Evolutionary conservation across 148 eudicot genomes (phyloP).

Genomic region (Linanthus parryae): DNA sequence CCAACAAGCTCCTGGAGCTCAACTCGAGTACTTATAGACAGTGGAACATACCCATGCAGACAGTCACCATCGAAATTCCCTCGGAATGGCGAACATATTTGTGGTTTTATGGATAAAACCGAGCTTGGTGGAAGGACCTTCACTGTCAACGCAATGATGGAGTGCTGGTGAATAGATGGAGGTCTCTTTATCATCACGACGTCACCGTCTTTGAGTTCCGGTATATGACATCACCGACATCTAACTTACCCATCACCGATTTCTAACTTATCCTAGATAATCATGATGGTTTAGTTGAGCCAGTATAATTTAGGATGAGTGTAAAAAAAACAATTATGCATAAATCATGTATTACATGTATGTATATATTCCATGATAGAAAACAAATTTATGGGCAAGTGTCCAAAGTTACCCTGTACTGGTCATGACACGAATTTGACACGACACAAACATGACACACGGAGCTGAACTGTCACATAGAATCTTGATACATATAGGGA

Average conservation of each 20-base stretch:
- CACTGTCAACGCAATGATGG: slow-evolving; percentile 67
- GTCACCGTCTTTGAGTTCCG: slow-evolving; percentile 79
- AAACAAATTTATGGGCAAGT: no score
- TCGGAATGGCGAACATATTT: slow-evolving; percentile 74
- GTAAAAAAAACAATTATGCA: no score
- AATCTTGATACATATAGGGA: no score
- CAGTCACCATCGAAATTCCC: slow-evolving; percentile 98
- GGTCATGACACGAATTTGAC: no score
- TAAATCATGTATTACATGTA: no score
- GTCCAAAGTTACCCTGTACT: no score
- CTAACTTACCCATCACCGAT: slow-evolving; percentile 62
- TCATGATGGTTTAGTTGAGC: no score
- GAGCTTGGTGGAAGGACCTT: slow-evolving; percentile 65
- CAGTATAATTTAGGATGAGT: no score
- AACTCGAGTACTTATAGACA: slow-evolving; percentile 58
- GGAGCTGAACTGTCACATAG: no score
- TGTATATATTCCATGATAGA: no score
- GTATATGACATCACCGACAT: slow-evolving; percentile 50
- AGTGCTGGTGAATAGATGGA: slow-evolving; percentile 92
- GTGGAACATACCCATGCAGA: slow-evolving; percentile 87
- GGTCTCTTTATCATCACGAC: slow-evolving; percentile 82
- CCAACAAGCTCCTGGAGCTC: slow-evolving; percentile 91
- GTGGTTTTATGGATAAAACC: slow-evolving; percentile 77
- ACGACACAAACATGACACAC: no score
- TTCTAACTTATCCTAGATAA: no score